Percentiles rank a stretch among this genome's conserved stretches.
Conservation (phyloP, 441 rosid genomes). For the Daphne laureola region DNA sequence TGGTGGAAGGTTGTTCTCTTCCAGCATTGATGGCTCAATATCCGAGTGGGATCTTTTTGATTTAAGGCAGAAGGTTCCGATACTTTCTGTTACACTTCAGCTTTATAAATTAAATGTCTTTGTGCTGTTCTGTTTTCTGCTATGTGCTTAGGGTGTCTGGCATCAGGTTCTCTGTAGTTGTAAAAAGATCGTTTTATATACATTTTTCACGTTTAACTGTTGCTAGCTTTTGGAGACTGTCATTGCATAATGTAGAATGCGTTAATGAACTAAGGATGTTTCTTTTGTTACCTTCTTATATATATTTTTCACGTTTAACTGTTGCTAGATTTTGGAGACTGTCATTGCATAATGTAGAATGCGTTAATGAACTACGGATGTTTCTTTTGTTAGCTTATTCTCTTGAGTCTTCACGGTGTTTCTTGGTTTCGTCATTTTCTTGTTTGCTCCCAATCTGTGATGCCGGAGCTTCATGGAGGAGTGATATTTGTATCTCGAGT, state of each 20-base stretch:
- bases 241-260: no score
- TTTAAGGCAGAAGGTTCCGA: conserved; percentile 74
- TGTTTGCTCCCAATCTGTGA: background rate
- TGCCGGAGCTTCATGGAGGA: background rate
- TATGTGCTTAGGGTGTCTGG: background rate
- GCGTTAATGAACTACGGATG: no score
- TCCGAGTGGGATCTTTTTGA: conserved; percentile 84
- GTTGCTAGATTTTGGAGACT: no score
- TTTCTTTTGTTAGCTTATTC: background rate
- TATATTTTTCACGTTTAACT: no score
- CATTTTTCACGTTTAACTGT: no score
- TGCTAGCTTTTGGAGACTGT: no score
- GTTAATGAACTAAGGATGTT: background rate
- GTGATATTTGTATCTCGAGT: conserved; percentile 4
- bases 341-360: no score
- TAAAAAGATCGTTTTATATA: no score
- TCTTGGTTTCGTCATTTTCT: background rate
- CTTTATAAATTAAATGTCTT: background rate
- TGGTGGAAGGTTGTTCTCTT: conserved; percentile 67
- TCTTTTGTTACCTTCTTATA: no score
- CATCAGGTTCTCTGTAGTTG: no score
- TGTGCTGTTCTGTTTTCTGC: background rate
- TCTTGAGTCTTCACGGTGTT: background rate
- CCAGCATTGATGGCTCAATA: conserved; percentile 81
- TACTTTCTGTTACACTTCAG: background rate